These are phyloP conservation scores for Amylocarpus encephaloides DNA, from an alignment of 2,329 filamentous ascomycete genomes.

Conservation along the genomic window DNA sequence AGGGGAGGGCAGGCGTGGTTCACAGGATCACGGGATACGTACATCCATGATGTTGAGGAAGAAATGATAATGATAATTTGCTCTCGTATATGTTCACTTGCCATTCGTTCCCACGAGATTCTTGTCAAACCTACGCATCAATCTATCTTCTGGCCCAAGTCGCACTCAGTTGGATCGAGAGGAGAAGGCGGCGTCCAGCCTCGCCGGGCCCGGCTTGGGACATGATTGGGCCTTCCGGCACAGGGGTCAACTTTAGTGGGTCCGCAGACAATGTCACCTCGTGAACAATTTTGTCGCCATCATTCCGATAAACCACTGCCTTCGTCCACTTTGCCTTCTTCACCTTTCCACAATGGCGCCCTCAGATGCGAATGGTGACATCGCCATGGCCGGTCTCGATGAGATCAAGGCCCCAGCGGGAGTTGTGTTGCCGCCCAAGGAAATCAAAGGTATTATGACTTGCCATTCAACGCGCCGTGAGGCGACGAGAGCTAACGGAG, in stretches of 20 bases:
- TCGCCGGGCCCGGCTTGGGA: conserved; percentile 1
- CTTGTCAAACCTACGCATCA: neutral
- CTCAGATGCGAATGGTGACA: conserved; percentile 42
- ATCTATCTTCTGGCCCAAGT: neutral
- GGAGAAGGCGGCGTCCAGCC: neutral
- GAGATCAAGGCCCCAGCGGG: conserved; percentile 73
- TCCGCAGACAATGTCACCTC: neutral
- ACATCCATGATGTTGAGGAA: conserved; percentile 10
- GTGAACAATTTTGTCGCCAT: neutral
- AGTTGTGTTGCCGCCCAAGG: conserved; percentile 75
- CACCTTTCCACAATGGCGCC: conserved; percentile 26
- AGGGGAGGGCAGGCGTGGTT: no score
- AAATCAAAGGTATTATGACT: conserved; percentile 59
- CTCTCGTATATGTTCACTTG: neutral
- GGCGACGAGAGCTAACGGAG: conserved; percentile 31
- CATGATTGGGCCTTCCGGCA: conserved; percentile 4
- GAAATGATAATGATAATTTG: conserved; percentile 6
- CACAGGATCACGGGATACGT: neutral
- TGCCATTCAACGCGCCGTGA: neutral
- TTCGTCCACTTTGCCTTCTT: neutral
- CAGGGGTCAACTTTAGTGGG: conserved; percentile 9
- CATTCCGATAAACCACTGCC: no score
- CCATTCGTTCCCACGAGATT: no score
- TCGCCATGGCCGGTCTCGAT: conserved; percentile 46
- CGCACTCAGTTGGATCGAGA: neutral